A percentile compares a stretch with the other conserved stretches of the same genome.
Evolutionary conservation across 495 filamentous ascomycete species (phyloP).

Genomic region (Xylaria castorea): DNA sequence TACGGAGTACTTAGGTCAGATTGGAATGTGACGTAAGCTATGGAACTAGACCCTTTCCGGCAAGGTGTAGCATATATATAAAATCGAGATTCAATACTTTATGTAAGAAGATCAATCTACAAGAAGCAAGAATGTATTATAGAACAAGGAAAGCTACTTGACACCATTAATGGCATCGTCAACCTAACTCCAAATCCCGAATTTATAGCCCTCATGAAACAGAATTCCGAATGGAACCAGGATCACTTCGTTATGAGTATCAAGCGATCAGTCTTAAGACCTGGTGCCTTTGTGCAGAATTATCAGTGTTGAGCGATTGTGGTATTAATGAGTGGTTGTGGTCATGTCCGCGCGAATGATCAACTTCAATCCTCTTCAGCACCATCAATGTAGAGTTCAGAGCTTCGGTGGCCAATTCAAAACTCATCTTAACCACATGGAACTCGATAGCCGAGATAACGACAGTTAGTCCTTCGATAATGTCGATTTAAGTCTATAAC

Average conservation of each 20-base stretch:
- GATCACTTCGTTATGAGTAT: neutral
- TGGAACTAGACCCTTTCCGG: no score
- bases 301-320: neutral
- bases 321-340: constrained; percentile 32
- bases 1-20: no score
- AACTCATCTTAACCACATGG: neutral
- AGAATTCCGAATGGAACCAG: neutral
- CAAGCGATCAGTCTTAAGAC: neutral
- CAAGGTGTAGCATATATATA: no score
- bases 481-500: no score
- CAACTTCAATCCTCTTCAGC: neutral
- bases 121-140: no score
- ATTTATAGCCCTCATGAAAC: constrained; percentile 1
- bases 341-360: constrained; percentile 35
- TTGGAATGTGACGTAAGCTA: no score
- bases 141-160: neutral
- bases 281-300: neutral
- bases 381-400: neutral
- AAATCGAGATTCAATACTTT: neutral
- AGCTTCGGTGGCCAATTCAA: neutral
- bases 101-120: neutral
- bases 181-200: neutral
- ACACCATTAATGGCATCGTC: neutral
- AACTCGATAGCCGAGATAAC: neutral
- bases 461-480: no score